phyloP scores from a whole-genome alignment of 1,284 basidiomycete genomes.

The Mrakiaceae sp. region DNA sequence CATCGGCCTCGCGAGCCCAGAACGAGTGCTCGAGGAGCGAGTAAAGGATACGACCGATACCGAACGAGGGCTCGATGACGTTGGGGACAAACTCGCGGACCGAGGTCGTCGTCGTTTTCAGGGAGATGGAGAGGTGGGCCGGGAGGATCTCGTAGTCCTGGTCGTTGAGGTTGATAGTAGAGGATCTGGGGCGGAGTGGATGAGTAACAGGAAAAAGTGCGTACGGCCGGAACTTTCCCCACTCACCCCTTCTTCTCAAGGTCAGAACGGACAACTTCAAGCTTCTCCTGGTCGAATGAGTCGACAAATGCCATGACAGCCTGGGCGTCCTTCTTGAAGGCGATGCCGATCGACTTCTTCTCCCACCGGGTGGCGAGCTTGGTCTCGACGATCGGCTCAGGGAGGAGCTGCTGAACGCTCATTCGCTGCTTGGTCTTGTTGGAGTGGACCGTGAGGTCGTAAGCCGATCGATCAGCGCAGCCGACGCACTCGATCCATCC shows the following conservation, averaged over 20 bases:
- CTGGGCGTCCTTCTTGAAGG: conserved; percentile 75
- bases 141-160: conserved; percentile 39
- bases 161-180: conserved; percentile 33
- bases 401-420: conserved; percentile 71
- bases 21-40: conserved; percentile 89
- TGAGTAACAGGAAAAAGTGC: too few relatives aligned
- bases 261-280: conserved; percentile 60
- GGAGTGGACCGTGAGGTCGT: conserved; percentile 61
- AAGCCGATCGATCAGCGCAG: conserved; percentile 96
- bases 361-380: conserved; percentile 67
- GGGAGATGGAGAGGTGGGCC: conserved; percentile 5
- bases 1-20: conserved; percentile 86
- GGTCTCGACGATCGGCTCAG: conserved; percentile 65
- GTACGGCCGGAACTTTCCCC: too few relatives aligned
- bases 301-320: conserved; percentile 58
- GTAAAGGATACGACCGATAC: conserved; percentile 92
- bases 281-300: conserved; percentile 54
- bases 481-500: conserved; percentile 99
- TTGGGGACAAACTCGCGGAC: conserved; percentile 90
- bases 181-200: conserved; percentile 24
- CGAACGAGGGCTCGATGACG: conserved; percentile 98
- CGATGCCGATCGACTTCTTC: conserved; percentile 81
- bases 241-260: conserved; percentile 58
- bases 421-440: conserved; percentile 51
- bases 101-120: conserved; percentile 56